Conservation (phyloP, 2,329 filamentous ascomycete species). For the Diplocarpon rosae region DNA sequence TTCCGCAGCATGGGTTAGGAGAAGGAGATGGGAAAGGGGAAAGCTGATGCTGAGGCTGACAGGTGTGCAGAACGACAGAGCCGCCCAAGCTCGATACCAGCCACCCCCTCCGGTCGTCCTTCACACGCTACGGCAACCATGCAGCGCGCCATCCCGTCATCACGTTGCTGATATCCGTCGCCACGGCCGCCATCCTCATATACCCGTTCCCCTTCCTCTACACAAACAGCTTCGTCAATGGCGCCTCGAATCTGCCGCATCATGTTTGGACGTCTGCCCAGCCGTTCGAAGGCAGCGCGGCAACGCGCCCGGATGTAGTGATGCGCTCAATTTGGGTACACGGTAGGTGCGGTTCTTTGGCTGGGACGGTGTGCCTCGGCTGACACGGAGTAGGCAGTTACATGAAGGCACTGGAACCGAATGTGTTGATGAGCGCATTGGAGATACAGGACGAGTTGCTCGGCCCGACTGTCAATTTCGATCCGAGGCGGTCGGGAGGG, state of each 20-base stretch:
- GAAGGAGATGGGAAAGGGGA: background rate
- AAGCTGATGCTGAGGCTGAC: constrained; percentile 7
- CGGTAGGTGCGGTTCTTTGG: constrained; percentile 30
- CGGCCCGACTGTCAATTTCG: constrained; percentile 46
- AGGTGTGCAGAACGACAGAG: constrained; percentile 53
- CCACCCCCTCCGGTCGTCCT: constrained; percentile 53
- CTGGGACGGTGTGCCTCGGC: background rate
- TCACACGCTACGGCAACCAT: constrained; percentile 59
- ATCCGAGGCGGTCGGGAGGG: constrained; percentile 32
- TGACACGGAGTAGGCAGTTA: constrained; percentile 39
- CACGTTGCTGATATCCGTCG: constrained; percentile 64
- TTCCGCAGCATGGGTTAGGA: background rate
- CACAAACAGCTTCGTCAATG: constrained; percentile 59
- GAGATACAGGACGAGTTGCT: constrained; percentile 60
- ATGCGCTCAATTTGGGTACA: constrained; percentile 78
- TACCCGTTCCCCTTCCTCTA: constrained; percentile 70
- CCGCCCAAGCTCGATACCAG: constrained; percentile 52
- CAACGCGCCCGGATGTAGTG: constrained; percentile 55
- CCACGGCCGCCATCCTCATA: constrained; percentile 56
- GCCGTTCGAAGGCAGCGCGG: constrained; percentile 42
- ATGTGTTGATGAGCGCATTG: constrained; percentile 55
- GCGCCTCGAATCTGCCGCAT: constrained; percentile 60
- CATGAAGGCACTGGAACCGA: constrained; percentile 60
- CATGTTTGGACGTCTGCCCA: constrained; percentile 74
- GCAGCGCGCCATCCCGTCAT: constrained; percentile 63